phyloP scores from a whole-genome alignment of 139 green algal genomes.

The Chlamydomonas sp. region DNA sequence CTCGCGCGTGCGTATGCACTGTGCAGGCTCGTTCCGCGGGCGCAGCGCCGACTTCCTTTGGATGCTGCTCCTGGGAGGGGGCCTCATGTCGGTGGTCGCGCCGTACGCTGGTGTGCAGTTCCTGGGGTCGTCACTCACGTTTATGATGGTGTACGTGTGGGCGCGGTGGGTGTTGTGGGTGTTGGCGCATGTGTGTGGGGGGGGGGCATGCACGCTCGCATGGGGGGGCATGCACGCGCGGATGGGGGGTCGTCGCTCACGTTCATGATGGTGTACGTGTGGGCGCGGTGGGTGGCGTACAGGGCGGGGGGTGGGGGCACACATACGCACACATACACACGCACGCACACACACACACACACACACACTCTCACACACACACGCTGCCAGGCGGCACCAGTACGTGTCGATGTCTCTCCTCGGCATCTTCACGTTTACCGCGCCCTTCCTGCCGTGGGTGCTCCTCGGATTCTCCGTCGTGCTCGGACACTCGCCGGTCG shows the following conservation, averaged over 20 bases:
- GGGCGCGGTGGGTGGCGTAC: too few relatives aligned
- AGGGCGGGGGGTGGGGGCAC: too few relatives aligned
- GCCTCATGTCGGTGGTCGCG: conserved; percentile 68
- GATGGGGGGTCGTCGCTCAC: conserved; percentile 86
- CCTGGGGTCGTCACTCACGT: conserved; percentile 89
- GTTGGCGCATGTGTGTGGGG: too few relatives aligned
- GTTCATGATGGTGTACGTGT: conserved; percentile 99
- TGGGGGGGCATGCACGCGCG: too few relatives aligned
- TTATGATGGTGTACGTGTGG: conserved; percentile 99
- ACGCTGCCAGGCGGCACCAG: conserved; percentile 73
- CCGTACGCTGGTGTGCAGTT: conserved; percentile 94
- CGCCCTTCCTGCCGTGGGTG: conserved; percentile 98
- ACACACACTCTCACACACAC: too few relatives aligned
- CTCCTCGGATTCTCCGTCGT: conserved; percentile 89
- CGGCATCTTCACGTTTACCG: conserved; percentile 96
- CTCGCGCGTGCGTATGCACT: too few relatives aligned
- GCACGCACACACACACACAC: too few relatives aligned
- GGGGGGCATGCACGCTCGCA: too few relatives aligned
- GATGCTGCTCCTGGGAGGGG: conserved; percentile 41
- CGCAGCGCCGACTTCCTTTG: too few relatives aligned
- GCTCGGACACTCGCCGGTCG: conserved; percentile 74
- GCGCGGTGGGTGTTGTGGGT: too few relatives aligned
- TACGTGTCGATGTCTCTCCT: conserved; percentile 59
- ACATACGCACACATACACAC: too few relatives aligned
- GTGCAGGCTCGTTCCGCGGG: too few relatives aligned